Conservation (phyloP, 1,284 basidiomycete genomes). For the Cryptococcus sp. region DNA sequence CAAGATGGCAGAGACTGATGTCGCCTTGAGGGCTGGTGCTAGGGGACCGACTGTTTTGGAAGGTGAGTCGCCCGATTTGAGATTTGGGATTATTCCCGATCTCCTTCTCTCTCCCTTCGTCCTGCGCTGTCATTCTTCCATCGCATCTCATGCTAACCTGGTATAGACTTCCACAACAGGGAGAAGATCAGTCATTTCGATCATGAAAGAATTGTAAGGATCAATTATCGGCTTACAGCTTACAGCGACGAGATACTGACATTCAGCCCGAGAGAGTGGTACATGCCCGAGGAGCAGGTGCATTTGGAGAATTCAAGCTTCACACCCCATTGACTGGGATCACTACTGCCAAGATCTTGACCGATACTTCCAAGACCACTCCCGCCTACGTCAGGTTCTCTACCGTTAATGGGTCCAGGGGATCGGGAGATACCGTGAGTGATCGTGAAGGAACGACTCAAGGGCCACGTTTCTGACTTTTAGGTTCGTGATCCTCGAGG, state of each 20-base stretch:
- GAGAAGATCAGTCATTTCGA: conserved; percentile 67
- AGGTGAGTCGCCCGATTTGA: conserved; percentile 13
- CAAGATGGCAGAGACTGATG: conserved; percentile 43
- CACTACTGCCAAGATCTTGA: conserved; percentile 55
- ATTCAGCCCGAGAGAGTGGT: conserved; percentile 59
- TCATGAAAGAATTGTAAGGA: conserved; percentile 63
- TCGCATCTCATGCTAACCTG: background rate
- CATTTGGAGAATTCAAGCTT: conserved; percentile 74
- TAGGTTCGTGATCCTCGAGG: conserved; percentile 80
- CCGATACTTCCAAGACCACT: conserved; percentile 64
- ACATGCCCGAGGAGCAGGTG: conserved; percentile 73
- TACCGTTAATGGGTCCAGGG: conserved; percentile 70
- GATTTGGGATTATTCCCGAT: background rate
- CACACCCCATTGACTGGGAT: conserved; percentile 54
- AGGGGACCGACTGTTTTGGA: conserved; percentile 43
- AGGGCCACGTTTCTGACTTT: conserved; percentile 1
- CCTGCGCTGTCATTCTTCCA: background rate
- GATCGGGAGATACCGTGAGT: conserved; percentile 56
- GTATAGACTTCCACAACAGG: conserved; percentile 40
- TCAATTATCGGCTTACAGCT: too few species aligned
- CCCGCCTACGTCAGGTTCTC: conserved; percentile 75
- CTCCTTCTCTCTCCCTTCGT: background rate
- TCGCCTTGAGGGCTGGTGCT: conserved; percentile 37
- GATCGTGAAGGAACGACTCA: background rate
- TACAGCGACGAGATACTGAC: too few species aligned